Percentiles rank a stretch among this genome's conserved stretches.
Conservation (phyloP, 768 basidiomycete genomes). For the Pholiota conissans region DNA sequence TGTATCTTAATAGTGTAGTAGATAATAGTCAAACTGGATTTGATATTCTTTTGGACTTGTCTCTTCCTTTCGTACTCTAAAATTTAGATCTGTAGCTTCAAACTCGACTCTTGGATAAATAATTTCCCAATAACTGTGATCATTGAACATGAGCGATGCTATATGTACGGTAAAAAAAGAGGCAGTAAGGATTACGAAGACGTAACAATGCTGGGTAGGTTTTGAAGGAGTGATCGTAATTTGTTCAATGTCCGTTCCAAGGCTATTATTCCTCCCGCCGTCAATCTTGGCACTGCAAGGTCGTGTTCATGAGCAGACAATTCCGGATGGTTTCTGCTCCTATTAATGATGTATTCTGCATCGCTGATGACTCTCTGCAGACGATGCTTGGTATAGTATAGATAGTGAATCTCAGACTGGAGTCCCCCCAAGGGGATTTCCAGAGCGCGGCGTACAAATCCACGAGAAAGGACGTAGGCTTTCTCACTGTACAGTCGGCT, state of each 20-base stretch:
- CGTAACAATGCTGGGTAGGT: background rate
- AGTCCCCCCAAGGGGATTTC: slow-evolving; percentile 75
- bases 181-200: background rate
- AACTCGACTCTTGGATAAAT: no score
- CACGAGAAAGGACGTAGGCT: slow-evolving; percentile 86
- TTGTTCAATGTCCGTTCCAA: slow-evolving; percentile 74
- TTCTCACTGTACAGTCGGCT: slow-evolving; percentile 94
- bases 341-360: slow-evolving; percentile 63
- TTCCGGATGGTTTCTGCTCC: slow-evolving; percentile 49
- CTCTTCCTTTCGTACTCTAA: slow-evolving; percentile 2
- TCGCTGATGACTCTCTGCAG: slow-evolving; percentile 69
- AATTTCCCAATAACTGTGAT: background rate
- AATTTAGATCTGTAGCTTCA: no score
- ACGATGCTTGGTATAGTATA: slow-evolving; percentile 66
- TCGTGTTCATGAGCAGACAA: slow-evolving; percentile 33
- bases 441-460: slow-evolving; percentile 87
- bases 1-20: background rate
- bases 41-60: background rate
- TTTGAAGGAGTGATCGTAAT: slow-evolving; percentile 45
- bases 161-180: background rate
- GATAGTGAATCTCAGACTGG: slow-evolving; percentile 68
- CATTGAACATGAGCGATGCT: background rate
- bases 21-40: slow-evolving; percentile 5
- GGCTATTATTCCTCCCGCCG: slow-evolving; percentile 76
- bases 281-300: slow-evolving; percentile 71